Evolutionary conservation across 2,329 filamentous ascomycete genomes (phyloP).

Genomic region (Cercospora zeina): DNA sequence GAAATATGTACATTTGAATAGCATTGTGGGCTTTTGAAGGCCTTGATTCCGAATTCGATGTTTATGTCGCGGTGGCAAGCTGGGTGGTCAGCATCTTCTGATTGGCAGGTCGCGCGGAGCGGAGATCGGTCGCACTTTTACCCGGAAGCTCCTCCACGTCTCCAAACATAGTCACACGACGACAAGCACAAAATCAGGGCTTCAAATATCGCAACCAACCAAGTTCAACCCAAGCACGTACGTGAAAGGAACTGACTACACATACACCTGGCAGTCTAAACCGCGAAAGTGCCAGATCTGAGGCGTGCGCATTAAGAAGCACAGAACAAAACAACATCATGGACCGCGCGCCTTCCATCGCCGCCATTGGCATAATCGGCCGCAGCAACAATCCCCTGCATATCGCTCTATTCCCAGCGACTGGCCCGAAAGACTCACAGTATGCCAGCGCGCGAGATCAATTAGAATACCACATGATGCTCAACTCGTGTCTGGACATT

Average conservation of each 20-base stretch:
- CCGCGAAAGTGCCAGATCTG: no score
- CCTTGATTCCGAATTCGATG: no score
- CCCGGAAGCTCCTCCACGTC: not conserved
- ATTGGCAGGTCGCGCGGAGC: not conserved
- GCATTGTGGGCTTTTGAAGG: no score
- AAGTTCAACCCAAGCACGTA: not conserved
- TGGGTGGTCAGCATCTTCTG: not conserved
- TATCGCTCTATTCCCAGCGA: constrained; percentile 82
- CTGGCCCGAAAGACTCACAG: constrained; percentile 27
- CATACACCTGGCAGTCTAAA: not conserved
- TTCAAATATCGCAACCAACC: not conserved
- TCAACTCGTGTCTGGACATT: constrained; percentile 88
- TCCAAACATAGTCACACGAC: not conserved
- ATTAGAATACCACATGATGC: constrained; percentile 88
- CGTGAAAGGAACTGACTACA: not conserved
- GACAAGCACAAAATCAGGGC: not conserved
- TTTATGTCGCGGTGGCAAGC: no score
- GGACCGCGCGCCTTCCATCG: constrained; percentile 69
- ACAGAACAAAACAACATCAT: constrained; percentile 37
- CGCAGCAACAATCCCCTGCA: constrained; percentile 96
- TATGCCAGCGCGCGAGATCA: constrained; percentile 57
- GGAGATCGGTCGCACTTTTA: constrained; percentile 1
- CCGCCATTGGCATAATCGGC: constrained; percentile 90
- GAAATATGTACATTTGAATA: not conserved
- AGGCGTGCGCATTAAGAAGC: not conserved